A percentile compares a stretch with the other conserved stretches of the same genome.
Evolutionary conservation across 73 alveolate genomes (phyloP).

Genomic region (Tetrahymena malaccensis): DNA sequence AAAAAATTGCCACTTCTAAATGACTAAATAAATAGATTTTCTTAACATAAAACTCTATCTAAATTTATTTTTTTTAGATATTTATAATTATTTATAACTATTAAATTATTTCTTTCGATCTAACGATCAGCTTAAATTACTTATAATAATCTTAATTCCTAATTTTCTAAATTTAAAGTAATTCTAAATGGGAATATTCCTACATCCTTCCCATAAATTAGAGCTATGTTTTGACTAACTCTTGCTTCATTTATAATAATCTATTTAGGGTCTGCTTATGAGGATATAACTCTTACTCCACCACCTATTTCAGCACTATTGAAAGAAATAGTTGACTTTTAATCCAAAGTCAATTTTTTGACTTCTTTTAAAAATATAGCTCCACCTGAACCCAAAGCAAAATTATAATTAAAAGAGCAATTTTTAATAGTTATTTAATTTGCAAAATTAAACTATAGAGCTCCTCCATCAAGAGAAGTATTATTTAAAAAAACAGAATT

Average conservation of each 20-base stretch:
- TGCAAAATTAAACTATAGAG: no score
- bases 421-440: neutral
- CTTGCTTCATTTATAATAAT: neutral
- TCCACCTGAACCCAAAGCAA: neutral
- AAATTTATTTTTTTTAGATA: no score
- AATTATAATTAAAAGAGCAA: neutral
- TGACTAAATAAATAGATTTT: neutral
- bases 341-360: neutral
- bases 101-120: no score
- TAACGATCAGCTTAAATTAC: no score
- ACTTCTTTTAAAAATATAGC: neutral
- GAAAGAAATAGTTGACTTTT: neutral
- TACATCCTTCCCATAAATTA: neutral
- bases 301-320: neutral
- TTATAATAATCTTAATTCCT: neutral
- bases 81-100: no score
- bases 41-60: no score
- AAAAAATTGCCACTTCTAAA: neutral
- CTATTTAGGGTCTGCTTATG: neutral
- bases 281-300: neutral
- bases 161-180: no score
- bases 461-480: neutral
- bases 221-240: neutral
- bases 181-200: neutral
- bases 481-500: neutral